Evolutionary conservation across 495 filamentous ascomycete species (phyloP).

Genomic region (Penicillium argentinense): DNA sequence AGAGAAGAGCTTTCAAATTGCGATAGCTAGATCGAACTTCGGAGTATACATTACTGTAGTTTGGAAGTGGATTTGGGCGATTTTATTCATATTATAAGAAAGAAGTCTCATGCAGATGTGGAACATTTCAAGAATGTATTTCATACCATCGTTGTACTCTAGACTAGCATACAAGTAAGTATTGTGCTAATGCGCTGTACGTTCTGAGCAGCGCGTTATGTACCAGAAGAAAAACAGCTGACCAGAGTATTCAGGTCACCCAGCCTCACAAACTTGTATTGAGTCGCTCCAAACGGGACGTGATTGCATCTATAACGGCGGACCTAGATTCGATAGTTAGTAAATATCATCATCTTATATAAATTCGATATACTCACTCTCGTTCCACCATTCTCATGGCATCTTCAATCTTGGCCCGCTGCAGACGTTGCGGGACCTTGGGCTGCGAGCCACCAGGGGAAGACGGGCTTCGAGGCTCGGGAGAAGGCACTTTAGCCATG

Average conservation of each 20-base stretch:
- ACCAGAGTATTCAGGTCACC: not conserved
- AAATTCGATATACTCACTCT: conserved; percentile 45
- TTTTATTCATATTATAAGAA: no score
- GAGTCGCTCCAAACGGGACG: conserved; percentile 39
- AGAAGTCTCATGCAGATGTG: no score
- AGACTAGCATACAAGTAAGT: no score
- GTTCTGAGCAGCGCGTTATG: no score
- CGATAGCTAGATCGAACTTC: no score
- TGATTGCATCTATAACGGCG: conserved; percentile 42
- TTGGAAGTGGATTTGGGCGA: no score
- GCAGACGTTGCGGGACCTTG: conserved; percentile 64
- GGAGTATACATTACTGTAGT: no score
- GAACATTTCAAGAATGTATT: no score
- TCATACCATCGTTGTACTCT: no score
- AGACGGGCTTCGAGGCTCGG: conserved; percentile 31
- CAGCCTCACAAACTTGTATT: conserved; percentile 28
- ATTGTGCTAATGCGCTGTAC: no score
- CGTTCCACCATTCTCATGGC: conserved; percentile 70
- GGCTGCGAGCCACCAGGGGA: conserved; percentile 31
- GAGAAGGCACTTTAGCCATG: conserved; percentile 25
- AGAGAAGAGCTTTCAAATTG: no score
- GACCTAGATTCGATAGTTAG: conserved; percentile 27
- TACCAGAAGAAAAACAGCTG: not conserved
- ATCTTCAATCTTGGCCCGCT: conserved; percentile 66
- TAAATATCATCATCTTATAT: conserved; percentile 7